Evolutionary conservation across 176 grass and related monocot species (phyloP), one percentile per base, ranked within the genome.

Genomic region (Hsuehochloa calcarea): DNA sequence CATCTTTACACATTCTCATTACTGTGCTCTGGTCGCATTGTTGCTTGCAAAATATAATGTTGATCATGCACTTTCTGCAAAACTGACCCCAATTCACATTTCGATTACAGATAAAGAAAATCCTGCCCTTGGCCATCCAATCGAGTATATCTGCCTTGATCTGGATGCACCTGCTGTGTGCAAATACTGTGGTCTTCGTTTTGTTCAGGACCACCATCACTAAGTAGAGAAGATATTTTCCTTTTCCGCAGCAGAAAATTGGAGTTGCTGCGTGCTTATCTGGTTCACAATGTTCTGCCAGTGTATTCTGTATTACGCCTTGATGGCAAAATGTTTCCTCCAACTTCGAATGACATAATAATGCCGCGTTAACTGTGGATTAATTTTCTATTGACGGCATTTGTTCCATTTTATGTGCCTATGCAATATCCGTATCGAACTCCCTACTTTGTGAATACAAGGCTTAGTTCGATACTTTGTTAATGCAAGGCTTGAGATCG

Each of bases 151-250:
- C 78, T 99, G 96, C 70, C 93, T 99, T 45, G 96, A 99, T 81
- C 83, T 80, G 34, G 90, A 90, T 69, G 81, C 26, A 77, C 91
- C 91, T 39, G 90, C 94, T n/a, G 78, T 96, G 63, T 99, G 96
- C 90, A 99, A 99, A 85, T 99, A 99, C 77, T 99, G 96, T 15
- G 96, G 96, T 40, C 91, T 99, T 59, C 91, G 96, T 56, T 99
- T 89, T 85, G 89, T 92, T 86, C 93, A 96, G 89, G 81, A 77
- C 67, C 94, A 94, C 77, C 96, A 92, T 91, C 96, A 98, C 88
- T 94, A 65, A 92, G 72, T 70, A 82, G 47, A 63, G 47, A 41
- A 63, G 66, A 69, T 58, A 55, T 41, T 22, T 26, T 76, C 22
- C 39, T 74, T 84, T 38, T 41, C 47, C 9, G n/a, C 60, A 81